A percentile compares a stretch with the other conserved stretches of the same genome.
These are phyloP conservation scores for Galerina sulciceps DNA, from an alignment of 768 basidiomycete species.

Conservation along the genomic window DNA sequence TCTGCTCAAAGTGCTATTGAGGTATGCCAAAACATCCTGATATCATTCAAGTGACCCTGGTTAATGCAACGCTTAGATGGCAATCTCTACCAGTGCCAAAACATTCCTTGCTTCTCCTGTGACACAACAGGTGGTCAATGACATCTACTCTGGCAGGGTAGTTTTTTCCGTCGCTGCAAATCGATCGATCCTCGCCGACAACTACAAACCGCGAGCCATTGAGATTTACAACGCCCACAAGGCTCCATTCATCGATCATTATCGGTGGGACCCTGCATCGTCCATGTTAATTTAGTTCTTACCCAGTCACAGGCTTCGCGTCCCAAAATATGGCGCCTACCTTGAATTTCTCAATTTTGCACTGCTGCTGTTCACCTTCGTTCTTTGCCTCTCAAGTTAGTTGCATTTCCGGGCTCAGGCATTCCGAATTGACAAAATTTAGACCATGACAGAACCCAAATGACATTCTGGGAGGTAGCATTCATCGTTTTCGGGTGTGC, in stretches of 20 bases:
- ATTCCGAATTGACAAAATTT: slow-evolving; percentile 1
- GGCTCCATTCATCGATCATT: slow-evolving; percentile 83
- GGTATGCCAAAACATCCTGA: slow-evolving; percentile 46
- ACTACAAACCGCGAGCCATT: slow-evolving; percentile 81
- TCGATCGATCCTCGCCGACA: slow-evolving; percentile 85
- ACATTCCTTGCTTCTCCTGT: slow-evolving; percentile 82
- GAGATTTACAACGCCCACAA: slow-evolving; percentile 70
- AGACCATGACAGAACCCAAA: slow-evolving; percentile 59
- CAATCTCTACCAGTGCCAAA: slow-evolving; percentile 85
- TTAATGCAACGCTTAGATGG: slow-evolving; percentile 57
- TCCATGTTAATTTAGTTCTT: neutral
- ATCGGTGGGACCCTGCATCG: slow-evolving; percentile 49
- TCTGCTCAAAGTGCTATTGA: slow-evolving; percentile 85
- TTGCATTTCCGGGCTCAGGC: neutral
- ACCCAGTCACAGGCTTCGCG: slow-evolving; percentile 58
- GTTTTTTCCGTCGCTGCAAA: slow-evolving; percentile 64
- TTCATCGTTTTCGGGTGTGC: slow-evolving; percentile 81
- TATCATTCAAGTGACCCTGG: neutral
- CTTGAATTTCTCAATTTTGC: slow-evolving; percentile 82
- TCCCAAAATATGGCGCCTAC: slow-evolving; percentile 79
- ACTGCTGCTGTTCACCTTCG: slow-evolving; percentile 67
- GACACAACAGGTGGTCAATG: slow-evolving; percentile 85
- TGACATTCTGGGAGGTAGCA: slow-evolving; percentile 67
- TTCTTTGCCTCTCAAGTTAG: slow-evolving; percentile 78
- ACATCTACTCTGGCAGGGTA: slow-evolving; percentile 84